Evolutionary conservation across 2,329 filamentous ascomycete genomes (phyloP), one percentile per base, ranked within the genome.

Genomic region (Alternaria viburni): DNA sequence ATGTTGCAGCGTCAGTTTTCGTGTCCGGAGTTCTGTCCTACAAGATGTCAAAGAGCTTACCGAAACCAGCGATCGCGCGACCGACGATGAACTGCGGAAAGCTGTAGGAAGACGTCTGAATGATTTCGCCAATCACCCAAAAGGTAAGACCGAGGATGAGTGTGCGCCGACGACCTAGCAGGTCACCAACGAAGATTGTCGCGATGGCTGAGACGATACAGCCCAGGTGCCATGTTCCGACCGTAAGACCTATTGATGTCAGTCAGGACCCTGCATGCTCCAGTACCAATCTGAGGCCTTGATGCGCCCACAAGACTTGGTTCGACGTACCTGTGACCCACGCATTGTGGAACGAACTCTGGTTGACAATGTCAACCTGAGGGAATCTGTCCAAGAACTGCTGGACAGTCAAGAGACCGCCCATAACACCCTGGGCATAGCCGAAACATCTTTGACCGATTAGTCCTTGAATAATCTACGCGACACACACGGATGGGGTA

Each of bases 341-440:
- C 9, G 75, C 67, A 62, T 71, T 68, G 19, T 71, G 63, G 7
- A 69, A 70, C 0, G 69, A 67, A 30, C 45, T 46, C 23, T 71
- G 57, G 36, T 68, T 67, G 28, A 76, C 61, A 13, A 71, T 72
- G 52, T 77, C 68, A 13, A 77, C 55, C 49, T 72, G 70, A 15
- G 74, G 74, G 54, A 75, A 77, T 26, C 62, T 62, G 15, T 69
- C 70, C 4, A 88, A 81, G 71, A 91, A 92, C 15, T 84, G 82
- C 23, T 86, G 81, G 73, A 93, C 86, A 8, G 90, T 92, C 65
- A 95, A 82, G 66, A 95, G 88, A 46, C 76, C 76, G 21, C 76
- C 91, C 85, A 92, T 91, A 10, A 92, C 90, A 74, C 91, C 91
- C 64, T 83, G 76, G 69, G 92, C 90, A 88, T 86, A 87, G 44